Base-by-base conservation (phyloP, 768 basidiomycete genomes). In the Suillus sp. region DNA sequence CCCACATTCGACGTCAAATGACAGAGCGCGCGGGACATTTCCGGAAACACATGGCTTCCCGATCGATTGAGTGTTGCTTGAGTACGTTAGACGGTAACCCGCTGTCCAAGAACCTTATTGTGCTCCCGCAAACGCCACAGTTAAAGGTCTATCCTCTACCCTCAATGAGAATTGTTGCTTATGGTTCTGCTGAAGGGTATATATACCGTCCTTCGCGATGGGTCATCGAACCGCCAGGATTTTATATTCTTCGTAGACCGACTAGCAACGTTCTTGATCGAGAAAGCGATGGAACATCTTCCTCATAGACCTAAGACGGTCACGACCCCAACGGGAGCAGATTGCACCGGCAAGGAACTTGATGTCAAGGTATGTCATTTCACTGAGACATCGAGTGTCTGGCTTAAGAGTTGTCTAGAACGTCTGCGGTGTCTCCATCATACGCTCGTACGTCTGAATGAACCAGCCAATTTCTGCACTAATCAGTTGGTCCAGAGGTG, bases 231-330 rank as follows among this genome's bases (percentile, higher is more conserved):
- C 14, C 81, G 88, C 20, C 91, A 92, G 68, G 95, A 98, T 71
- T 99, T 98, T 70, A 88, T 98, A 43, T 96, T 97, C 80, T 95
- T 94, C 71, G 86, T 86, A 0, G 95, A 97, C 72, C 84, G 96
- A 20, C 78, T 99, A 2, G 86, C 96, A 0, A 95, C 93, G 0
- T 75, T 93, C 22, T 77, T 99, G 27, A 86, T 92, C 5, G 96
- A 99, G 75, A 83, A 87, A 72, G 93, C 95, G 0, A 79, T 96
- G 71, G 89, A 90, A 48, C 81, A 87, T 63, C 81, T 99, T n/a
- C 95, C 95, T 2, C 92, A 89, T 75, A 71, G 77, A 35, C 71
- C 79, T 2, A 85, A 84, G 69, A 77, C 77, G 0, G 83, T 96
- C 6, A 79, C 75, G 22, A 96, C 95, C 0, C 95, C 95, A 0